Percentiles rank a stretch among this genome's conserved stretches.
Conservation (phyloP, 2,329 filamentous ascomycete species). For the Paraphaeosphaeria sporulosa region DNA sequence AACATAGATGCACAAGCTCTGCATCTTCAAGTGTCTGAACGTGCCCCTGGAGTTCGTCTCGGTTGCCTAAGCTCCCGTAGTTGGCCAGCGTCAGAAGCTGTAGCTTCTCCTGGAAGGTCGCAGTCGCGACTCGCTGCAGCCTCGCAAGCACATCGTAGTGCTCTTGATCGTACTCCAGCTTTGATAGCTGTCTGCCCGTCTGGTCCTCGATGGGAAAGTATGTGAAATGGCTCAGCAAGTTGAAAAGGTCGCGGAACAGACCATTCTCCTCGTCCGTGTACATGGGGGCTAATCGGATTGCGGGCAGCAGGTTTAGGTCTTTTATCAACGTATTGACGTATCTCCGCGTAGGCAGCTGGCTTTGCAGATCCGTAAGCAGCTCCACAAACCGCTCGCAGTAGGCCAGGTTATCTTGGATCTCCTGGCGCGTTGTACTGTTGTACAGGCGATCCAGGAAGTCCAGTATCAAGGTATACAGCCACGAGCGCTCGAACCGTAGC, state of each 20-base stretch:
- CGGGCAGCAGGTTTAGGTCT: conserved; percentile 82
- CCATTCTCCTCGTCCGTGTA: conserved; percentile 77
- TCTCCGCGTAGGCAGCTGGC: conserved; percentile 89
- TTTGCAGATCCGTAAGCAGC: conserved; percentile 87
- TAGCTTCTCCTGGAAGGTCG: conserved; percentile 86
- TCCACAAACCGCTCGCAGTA: conserved; percentile 96
- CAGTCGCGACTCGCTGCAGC: conserved; percentile 77
- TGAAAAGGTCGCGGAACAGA: conserved; percentile 80
- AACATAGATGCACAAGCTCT: conserved; percentile 75
- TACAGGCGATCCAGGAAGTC: conserved; percentile 83
- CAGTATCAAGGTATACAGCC: conserved; percentile 86
- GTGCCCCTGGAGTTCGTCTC: conserved; percentile 78
- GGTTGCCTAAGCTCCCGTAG: conserved; percentile 84
- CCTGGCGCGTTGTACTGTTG: conserved; percentile 40
- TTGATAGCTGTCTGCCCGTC: conserved; percentile 77
- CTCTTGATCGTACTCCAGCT: conserved; percentile 76
- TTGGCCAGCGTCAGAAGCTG: conserved; percentile 93
- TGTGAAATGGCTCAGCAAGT: conserved; percentile 84
- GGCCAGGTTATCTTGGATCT: conserved; percentile 67
- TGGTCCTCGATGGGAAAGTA: conserved; percentile 92
- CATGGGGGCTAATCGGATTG: conserved; percentile 79
- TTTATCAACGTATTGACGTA: conserved; percentile 90
- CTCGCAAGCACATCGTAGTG: conserved; percentile 81
- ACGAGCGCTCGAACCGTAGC: conserved; percentile 88
- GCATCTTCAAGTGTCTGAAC: conserved; percentile 75